Conservation (phyloP, 202 grass and related monocot genomes). For the Eragrostis tef region DNA sequence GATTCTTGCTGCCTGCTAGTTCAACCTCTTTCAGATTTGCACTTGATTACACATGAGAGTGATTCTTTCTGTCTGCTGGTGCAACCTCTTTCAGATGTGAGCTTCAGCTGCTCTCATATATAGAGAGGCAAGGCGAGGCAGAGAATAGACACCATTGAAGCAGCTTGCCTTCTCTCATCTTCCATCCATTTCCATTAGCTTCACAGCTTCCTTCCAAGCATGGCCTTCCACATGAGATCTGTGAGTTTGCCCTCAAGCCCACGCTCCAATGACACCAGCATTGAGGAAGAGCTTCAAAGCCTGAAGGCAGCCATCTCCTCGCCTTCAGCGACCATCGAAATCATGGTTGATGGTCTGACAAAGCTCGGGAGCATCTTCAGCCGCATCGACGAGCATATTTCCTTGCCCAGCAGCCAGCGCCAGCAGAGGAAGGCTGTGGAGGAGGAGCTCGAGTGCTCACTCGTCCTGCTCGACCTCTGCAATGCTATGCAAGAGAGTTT, state of each 20-base stretch:
- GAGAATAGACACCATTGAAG: not conserved
- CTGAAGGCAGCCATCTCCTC: slow-evolving; percentile 28
- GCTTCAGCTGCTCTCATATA: slow-evolving; percentile 11
- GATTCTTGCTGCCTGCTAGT: not conserved
- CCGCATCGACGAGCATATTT: slow-evolving; percentile 38
- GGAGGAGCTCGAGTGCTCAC: slow-evolving; percentile 55
- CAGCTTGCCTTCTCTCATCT: not conserved
- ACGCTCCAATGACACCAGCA: slow-evolving; percentile 25
- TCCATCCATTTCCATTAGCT: not conserved
- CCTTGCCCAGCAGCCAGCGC: slow-evolving; percentile 40
- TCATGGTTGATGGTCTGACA: slow-evolving; percentile 37
- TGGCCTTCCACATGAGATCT: slow-evolving; percentile 54
- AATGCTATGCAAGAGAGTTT: slow-evolving; percentile 47
- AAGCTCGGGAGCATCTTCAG: slow-evolving; percentile 45
- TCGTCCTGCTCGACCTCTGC: slow-evolving; percentile 59
- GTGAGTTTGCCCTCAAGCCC: slow-evolving; percentile 38
- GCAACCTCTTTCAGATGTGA: not conserved
- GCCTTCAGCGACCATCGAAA: slow-evolving; percentile 24
- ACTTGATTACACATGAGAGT: too few relatives aligned
- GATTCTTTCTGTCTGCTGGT: not conserved
- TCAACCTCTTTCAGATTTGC: not conserved
- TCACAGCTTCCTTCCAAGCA: slow-evolving; percentile 8
- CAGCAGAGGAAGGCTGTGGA: slow-evolving; percentile 52
- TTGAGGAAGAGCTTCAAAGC: slow-evolving; percentile 48
- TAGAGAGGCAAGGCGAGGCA: not conserved